Base-by-base conservation (phyloP, 257 asterid species). In the Scutellaria baicalensis region DNA sequence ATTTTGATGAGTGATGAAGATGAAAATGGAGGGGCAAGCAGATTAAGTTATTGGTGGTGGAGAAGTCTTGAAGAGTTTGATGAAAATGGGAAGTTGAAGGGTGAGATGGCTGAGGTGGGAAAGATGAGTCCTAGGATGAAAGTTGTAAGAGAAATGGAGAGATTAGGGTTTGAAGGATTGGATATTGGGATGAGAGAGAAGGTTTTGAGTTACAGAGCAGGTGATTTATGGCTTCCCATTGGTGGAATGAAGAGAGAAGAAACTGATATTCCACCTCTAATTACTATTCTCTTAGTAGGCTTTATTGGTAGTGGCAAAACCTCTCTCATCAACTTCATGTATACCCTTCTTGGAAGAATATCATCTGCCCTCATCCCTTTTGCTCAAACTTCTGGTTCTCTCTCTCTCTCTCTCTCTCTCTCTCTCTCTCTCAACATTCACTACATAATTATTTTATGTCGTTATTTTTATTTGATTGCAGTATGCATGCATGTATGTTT, bases 331-430 rank as follows among this genome's bases (percentile, higher is more conserved):
- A 90, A 88, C 59, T 69, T 86, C 75, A 83, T 88, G 93, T 90
- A 88, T 31, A 81, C 85, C 68, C 91, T 85, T 78, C 88, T 88
- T 52, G 95, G 93, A n/a, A 77, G 82, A 74, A n/a, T n/a, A n/a
- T n/a, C n/a, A n/a, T 76, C 86, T 59, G 95, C 93, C 0, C 82
- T 90, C 73, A 80, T 85, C 72, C 95, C 96, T 64, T 90, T 84
- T 68, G 95, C 95, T 63, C 93, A 83, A 67, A 90, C 91, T 4
- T 85, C 93, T 70, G 82, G 92, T 82, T n/a, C 72, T 18, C 0
- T 7, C 27, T 9, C 13, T 36, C 20, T 10, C 42, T 9, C 61
- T 12, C 61, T 55, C 40, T 23, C 39, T 2, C 49, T 43, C 12
- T 43, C 49, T 43, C 50, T 44, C 50, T 44, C 50, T 1, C 3